These are phyloP conservation scores for Strombidium stylifer DNA, from an alignment of 73 alveolate species.

Conservation along the genomic window DNA sequence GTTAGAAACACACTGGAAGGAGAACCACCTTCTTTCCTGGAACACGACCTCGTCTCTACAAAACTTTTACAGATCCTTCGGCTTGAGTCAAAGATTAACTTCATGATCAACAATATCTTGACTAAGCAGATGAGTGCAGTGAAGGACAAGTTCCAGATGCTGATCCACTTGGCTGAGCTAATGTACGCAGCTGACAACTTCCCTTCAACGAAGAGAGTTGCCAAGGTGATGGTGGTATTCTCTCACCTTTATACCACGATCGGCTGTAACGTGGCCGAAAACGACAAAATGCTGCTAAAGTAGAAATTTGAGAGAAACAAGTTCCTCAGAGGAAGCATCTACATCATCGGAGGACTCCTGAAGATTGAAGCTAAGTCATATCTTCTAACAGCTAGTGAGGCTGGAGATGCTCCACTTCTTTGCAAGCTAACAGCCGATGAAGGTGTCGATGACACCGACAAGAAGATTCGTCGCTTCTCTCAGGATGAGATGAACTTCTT, in stretches of 20 bases:
- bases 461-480: constrained; percentile 14
- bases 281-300: background rate
- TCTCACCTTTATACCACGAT: background rate
- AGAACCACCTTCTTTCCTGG: too few species aligned
- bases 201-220: constrained; percentile 4
- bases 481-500: constrained; percentile 1
- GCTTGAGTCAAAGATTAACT: too few species aligned
- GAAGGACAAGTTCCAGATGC: constrained; percentile 13
- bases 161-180: constrained; percentile 24
- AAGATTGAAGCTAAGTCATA: constrained; percentile 30
- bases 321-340: constrained; percentile 27
- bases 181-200: constrained; percentile 16
- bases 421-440: constrained; percentile 21
- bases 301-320: constrained; percentile 15
- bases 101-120: constrained; percentile 9
- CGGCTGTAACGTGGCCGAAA: background rate
- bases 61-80: too few species aligned
- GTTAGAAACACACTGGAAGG: too few species aligned
- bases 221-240: constrained; percentile 10
- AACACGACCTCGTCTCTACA: too few species aligned
- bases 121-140: background rate
- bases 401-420: background rate
- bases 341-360: constrained; percentile 43
- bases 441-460: constrained; percentile 9
- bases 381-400: background rate